Evolutionary conservation across 805 yeast species (phyloP).

Genomic region (Saccharomycopsis vini): DNA sequence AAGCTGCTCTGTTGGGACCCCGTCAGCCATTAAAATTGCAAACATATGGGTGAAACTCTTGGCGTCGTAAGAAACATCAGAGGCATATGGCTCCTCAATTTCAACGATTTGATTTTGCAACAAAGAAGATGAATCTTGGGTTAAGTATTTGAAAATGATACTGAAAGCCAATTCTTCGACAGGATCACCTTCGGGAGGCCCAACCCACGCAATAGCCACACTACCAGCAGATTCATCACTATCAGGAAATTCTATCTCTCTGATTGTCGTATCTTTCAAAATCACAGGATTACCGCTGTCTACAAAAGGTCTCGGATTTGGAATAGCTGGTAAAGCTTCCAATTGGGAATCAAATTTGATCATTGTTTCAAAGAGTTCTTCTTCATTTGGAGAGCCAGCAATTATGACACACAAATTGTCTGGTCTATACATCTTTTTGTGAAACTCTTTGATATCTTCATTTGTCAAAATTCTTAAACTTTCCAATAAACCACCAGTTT

Average conservation of each 20-base stretch:
- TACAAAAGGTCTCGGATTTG: constrained; percentile 64
- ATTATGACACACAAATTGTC: constrained; percentile 77
- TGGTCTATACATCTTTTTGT: constrained; percentile 62
- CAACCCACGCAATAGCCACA: constrained; percentile 66
- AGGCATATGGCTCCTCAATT: constrained; percentile 72
- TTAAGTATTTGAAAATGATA: constrained; percentile 61
- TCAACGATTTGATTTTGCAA: constrained; percentile 68
- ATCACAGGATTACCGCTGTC: constrained; percentile 39
- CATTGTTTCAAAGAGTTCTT: constrained; percentile 56
- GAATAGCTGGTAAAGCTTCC: constrained; percentile 31
- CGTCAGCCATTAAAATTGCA: constrained; percentile 46
- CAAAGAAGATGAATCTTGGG: constrained; percentile 70
- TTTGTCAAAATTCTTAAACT: constrained; percentile 67
- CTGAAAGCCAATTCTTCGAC: constrained; percentile 60
- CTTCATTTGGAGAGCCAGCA: constrained; percentile 77
- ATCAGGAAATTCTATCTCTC: constrained; percentile 75
- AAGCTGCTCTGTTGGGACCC: constrained; percentile 67
- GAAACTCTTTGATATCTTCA: constrained; percentile 70
- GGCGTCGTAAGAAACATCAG: constrained; percentile 57
- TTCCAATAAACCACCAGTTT: constrained; percentile 84
- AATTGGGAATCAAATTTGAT: constrained; percentile 51
- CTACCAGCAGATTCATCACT: constrained; percentile 81
- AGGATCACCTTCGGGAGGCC: constrained; percentile 52
- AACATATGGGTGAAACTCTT: constrained; percentile 64
- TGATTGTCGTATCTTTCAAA: constrained; percentile 31